Base-by-base conservation (phyloP, 2,329 filamentous ascomycete genomes). In the Sclerotinia glacialis region DNA sequence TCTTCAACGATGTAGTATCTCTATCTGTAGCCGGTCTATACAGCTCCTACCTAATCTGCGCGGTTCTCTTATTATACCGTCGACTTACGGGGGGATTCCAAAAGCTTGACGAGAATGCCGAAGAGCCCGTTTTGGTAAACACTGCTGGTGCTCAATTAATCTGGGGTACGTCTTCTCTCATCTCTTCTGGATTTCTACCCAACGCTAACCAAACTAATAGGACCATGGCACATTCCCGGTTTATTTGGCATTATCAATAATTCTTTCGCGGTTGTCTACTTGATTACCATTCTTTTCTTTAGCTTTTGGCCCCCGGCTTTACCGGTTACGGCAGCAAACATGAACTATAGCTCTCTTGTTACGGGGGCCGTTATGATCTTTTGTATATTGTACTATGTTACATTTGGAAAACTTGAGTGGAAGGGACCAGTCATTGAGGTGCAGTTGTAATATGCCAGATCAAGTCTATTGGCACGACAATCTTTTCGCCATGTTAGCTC, bases 1-100 rank as follows among this genome's bases (percentile, higher is more conserved):
- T 81, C 5, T 83, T 84, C 72, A 82, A 83, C 69, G 81, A 80
- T 64, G 79, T 84, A 64, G 78, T 81, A 16, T 83, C 81, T 2
- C 75, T 85, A 8, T 52, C 58, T 11, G 54, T 69, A 21, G 42
- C 61, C 8, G 60, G 64, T 21, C 56, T 69, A 9, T 69, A 65
- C 18, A 55, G 37, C 9, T 67, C 61, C 9, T 67, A 69, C 23
- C 28, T 69, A 1, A 65, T 69, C 37, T 62, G 49, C 16, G 58
- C 55, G 1, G 31, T 59, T 5, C 65, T 69, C 3, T 14, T 69
- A n/a, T 23, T 69, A 8, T 69, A 64, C n/a, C 55, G 62, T 28
- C 65, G 67, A 3, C 26, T 62, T 14, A 61, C 54, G 18, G 64
- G 64, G 26, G 54, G 47, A 5, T 40, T 65, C n/a, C n/a, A 60